Conservation (phyloP, 2,329 filamentous ascomycete species). For the Ophiocordyceps australis region DNA sequence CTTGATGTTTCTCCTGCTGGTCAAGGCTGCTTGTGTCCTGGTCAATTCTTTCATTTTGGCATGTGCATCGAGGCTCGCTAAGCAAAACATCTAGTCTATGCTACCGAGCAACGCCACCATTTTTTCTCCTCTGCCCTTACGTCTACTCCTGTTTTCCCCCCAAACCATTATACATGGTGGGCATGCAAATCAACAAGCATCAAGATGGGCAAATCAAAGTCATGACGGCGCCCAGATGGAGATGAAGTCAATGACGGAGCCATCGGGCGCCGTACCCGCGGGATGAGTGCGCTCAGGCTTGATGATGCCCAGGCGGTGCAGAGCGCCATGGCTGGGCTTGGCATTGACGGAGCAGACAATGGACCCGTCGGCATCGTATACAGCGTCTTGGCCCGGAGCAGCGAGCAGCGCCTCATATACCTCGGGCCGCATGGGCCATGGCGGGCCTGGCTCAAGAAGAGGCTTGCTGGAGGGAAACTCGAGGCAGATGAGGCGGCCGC, state of each 20-base stretch:
- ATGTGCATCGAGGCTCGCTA: too few relatives aligned
- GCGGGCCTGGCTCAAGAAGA: constrained; percentile 47
- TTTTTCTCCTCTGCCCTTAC: too few relatives aligned
- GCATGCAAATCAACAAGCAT: too few relatives aligned
- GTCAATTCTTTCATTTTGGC: too few relatives aligned
- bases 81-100: too few relatives aligned
- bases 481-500: constrained; percentile 41
- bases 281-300: constrained; percentile 31
- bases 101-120: too few relatives aligned
- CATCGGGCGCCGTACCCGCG: constrained; percentile 24
- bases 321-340: constrained; percentile 15
- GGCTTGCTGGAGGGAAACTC: constrained; percentile 66
- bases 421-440: constrained; percentile 49
- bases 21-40: too few relatives aligned
- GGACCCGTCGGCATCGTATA: constrained; percentile 30
- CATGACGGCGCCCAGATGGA: constrained; percentile 28
- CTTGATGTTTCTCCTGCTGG: background rate
- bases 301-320: constrained; percentile 27
- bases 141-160: too few relatives aligned
- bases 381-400: constrained; percentile 47
- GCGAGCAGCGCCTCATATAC: constrained; percentile 57
- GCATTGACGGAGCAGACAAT: constrained; percentile 20
- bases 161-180: too few relatives aligned
- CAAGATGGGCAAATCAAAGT: too few relatives aligned
- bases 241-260: constrained; percentile 30